Base-by-base conservation (phyloP, 2,329 filamentous ascomycete genomes). In the Colletotrichum siamense region DNA sequence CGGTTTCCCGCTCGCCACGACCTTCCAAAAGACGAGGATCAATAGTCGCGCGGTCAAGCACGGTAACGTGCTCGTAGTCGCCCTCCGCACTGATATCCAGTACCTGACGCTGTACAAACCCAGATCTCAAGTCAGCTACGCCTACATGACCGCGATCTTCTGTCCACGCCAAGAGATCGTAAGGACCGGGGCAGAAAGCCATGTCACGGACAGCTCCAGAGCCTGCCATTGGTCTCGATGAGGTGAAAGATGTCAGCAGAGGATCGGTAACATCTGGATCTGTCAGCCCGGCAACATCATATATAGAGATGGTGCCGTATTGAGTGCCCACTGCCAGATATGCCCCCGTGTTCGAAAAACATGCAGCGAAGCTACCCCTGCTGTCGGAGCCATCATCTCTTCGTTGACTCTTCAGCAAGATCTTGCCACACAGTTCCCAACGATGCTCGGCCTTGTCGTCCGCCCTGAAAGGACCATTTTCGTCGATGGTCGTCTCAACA, bases 131-230 rank as follows among this genome's bases (percentile, higher is more conserved):
- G 83, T 97, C 95, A 7, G 94, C 94, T 52, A 96, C 88, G 49
- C 94, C 95, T 18, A 96, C 88, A 72, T 92, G 89, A 5, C 94
- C 94, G 78, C 95, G 93, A 80, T 98, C 95, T 84, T 99, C 97
- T 10, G 96, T 95, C 96, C 97, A 99, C 8, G 98, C 94, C 55
- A 99, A 87, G 22, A 99, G 91, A 82, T 98, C 96, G 88, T 94
- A 96, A 1, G 96, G 95, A 2, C 95, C 94, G 1, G 96, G 96
- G 6, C 95, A 96, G 82, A 99, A 99, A 2, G 94, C 91, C 94
- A 99, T 98, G 77, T 96, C 95, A 77, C 97, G 92, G 69, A 99
- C 93, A 36, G 96, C 96, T 59, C 96, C 96, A 24, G 91, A 89
- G 26, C 92, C 90, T n/a, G 88, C 89, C 76, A 91, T 90, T 1